Evolutionary conservation across 768 basidiomycete genomes (phyloP), one percentile per base, ranked within the genome.

Genomic region (Mycena venus): DNA sequence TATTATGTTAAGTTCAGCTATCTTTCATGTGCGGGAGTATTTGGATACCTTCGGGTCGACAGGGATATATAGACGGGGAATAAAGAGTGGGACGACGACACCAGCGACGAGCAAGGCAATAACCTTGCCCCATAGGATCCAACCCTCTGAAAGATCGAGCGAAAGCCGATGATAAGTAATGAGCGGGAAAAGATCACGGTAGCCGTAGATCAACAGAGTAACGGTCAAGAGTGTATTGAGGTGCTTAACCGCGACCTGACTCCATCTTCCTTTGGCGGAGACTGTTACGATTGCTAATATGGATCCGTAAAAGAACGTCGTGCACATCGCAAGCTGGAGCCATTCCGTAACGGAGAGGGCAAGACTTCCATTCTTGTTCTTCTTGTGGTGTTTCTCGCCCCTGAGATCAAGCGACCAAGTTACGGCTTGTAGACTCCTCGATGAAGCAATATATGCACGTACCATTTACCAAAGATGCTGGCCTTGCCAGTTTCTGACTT

Each of bases 41-140:
- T 21, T 17, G 70, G 47, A 67, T 65, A 83, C 84, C 80, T 86
- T 84, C 2, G 90, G 87, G 75, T 94, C 88, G 27, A 90, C 83
- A 7, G 92, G 91, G 3, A 87, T 79, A 79, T 93, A 93, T 58
- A 84, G 85, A 15, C 90, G 83, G 4, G 93, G 93, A 49, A 88
- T 83, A 56, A 90, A 70, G 19, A 92, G 80, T 27, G 93, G 93
- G 32, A 93, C 81, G 11, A 88, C 66, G 3, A 89, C 80, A 7
- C 85, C 86, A 14, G 84, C 88, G 10, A 89, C 32, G 11, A 84
- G 75, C 19, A 93, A 84, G 15, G 90, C 60, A n/a, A 72, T 78
- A 5, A 91, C 69, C 78, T 91, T 89, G 4, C 82, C 80, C 92
- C 92, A 93, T 23, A 92, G 80, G 36, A 90, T 70, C 61, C 79